Evolutionary conservation across 805 yeast genomes (phyloP).

Genomic region (Kodamaea kaohsiungensis): DNA sequence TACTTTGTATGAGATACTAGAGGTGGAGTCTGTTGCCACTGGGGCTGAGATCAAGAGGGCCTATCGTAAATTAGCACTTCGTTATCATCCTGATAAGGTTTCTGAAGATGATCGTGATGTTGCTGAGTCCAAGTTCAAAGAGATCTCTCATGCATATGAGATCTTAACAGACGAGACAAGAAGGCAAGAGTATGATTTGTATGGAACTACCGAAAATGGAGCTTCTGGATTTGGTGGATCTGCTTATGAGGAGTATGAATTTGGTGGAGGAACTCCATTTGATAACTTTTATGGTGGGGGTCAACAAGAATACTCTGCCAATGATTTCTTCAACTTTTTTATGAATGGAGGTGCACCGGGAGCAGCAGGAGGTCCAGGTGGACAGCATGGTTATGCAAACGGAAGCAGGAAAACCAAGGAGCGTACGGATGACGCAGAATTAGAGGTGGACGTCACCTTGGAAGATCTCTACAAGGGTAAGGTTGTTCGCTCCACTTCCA

Average conservation of each 20-base stretch:
- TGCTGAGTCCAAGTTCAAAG: constrained; percentile 81
- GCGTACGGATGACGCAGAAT: constrained; percentile 66
- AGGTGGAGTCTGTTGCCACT: constrained; percentile 65
- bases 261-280: constrained; percentile 34
- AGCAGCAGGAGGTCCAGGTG: constrained; percentile 14
- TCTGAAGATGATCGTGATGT: constrained; percentile 59
- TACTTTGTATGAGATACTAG: constrained; percentile 63
- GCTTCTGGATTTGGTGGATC: constrained; percentile 15
- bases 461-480: constrained; percentile 83
- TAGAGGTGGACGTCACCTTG: constrained; percentile 63
- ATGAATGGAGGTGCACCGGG: constrained; percentile 32
- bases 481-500: constrained; percentile 68
- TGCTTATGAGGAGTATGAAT: constrained; percentile 16
- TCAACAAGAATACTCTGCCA: constrained; percentile 54
- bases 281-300: constrained; percentile 29
- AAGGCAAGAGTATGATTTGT: constrained; percentile 59
- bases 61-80: constrained; percentile 78
- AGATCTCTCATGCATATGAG: constrained; percentile 84
- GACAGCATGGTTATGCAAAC: constrained; percentile 9
- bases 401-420: constrained; percentile 19
- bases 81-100: constrained; percentile 88
- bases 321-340: constrained; percentile 76
- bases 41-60: constrained; percentile 77
- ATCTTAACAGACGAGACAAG: constrained; percentile 68
- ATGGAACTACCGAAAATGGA: constrained; percentile 41